Base-by-base conservation (phyloP, 2,329 filamentous ascomycete species). In the Colletotrichum godetiae region DNA sequence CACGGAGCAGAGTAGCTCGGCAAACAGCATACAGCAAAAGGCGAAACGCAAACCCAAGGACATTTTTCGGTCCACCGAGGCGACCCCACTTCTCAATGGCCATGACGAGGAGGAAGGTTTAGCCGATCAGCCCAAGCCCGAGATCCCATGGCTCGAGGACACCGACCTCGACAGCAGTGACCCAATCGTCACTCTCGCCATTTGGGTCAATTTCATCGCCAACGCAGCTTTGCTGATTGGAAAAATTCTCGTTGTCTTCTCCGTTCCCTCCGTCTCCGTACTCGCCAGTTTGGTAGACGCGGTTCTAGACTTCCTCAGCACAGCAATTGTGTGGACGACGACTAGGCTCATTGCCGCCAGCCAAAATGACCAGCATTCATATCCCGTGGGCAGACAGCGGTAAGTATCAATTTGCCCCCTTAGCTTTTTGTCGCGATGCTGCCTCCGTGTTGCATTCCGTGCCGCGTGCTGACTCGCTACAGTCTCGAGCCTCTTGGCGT, bases 21-120 rank as follows among this genome's bases (percentile, higher is more conserved):
- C 73, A 69, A 75, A 73, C 76, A 62, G 74, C 72, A 63, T 72
- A 68, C 76, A 78, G 42, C 87, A 86, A 76, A 92, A 89, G 78
- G 87, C 95, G 70, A 94, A 94, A 81, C 90, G 94, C 63, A 98
- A 95, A 0, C 94, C 95, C 1, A 94, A 94, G 80, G 94, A 95
- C 78, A 91, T 98, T 67, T 98, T 97, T 82, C 94, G 93, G 52
- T 89, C 89, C 19, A 91, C 92, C 22, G 93, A 95, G 79, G 89
- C 90, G 59, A 89, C 91, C 1, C 91, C 94, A 0, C 86, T 95
- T 27, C 86, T 95, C 12, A 84, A 86, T 24, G 81, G 84, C 4
- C 82, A 86, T 4, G 80, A 80, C 22, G 77, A 80, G 12, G 83
- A 86, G 12, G 84, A 84, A n/a, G 82, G 83, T 27, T 78, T 73